A percentile compares a stretch with the other conserved stretches of the same genome.
Conservation (phyloP, 2,329 filamentous ascomycete species). For the Helicocarpus griseus region DNA sequence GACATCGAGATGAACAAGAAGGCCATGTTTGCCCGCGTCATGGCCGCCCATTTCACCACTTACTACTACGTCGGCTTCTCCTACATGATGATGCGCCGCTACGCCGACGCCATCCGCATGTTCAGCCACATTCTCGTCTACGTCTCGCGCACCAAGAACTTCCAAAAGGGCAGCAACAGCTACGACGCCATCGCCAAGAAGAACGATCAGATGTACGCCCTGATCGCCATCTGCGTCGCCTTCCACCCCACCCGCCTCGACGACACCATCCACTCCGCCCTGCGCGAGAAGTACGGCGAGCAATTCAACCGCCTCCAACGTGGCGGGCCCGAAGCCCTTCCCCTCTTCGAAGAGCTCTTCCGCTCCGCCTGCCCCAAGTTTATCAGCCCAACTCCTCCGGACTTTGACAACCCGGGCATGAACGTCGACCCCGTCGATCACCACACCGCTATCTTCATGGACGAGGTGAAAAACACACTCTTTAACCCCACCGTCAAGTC, state of each 20-base stretch:
- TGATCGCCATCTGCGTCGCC: constrained; percentile 96
- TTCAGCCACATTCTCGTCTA: constrained; percentile 99
- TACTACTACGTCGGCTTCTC: constrained; percentile 99
- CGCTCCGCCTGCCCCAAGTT: constrained; percentile 97
- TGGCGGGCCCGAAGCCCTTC: constrained; percentile 87
- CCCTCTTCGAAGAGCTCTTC: constrained; percentile 98
- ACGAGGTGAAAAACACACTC: constrained; percentile 99
- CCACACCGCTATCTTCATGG: constrained; percentile 97
- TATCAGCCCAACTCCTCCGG: constrained; percentile 91
- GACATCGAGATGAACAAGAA: constrained; percentile 99
- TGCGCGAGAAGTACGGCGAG: constrained; percentile 98
- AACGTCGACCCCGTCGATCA: constrained; percentile 97
- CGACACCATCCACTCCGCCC: constrained; percentile 96
- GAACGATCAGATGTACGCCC: constrained; percentile 99
- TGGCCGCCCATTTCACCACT: constrained; percentile 98
- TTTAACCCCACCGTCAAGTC: constrained; percentile 96
- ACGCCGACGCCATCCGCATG: constrained; percentile 98
- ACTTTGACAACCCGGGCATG: constrained; percentile 92
- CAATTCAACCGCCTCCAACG: constrained; percentile 95
- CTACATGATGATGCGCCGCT: constrained; percentile 99
- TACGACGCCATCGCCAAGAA: constrained; percentile 99
- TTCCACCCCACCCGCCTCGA: constrained; percentile 96
- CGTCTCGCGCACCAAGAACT: constrained; percentile 98
- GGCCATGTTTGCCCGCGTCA: constrained; percentile 98
- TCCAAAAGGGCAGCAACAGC: constrained; percentile 84